Base-by-base conservation (phyloP, 306 rosid species). In the Vicia faba region DNA sequence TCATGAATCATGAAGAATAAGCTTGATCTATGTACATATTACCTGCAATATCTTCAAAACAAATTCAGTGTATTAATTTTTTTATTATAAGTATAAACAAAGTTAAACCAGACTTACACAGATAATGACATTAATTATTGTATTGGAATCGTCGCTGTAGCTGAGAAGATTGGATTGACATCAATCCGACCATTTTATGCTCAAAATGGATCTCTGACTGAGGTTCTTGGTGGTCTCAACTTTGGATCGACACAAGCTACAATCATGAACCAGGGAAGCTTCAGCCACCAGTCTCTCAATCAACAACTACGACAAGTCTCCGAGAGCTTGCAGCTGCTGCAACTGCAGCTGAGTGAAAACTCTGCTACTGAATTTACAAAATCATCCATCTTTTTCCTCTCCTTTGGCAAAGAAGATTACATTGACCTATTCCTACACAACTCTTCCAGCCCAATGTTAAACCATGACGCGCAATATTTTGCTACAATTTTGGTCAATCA, bases 161-260 rank as follows among this genome's bases (percentile, higher is more conserved):
- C 92, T 66, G 77, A 68, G 76, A 87, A 92, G 84, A 89, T 89
- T 68, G 89, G 86, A 16, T 50, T 87, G 64, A 78, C 80, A 44
- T 65, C 76, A 14, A 65, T 79, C 14, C 68, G 15, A 36, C 85
- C 98, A 56, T 81, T 84, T 68, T 87, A 92, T 71, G 44, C 54
- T 23, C 96, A 87, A 75, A 87, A 85, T 58, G 96, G 95, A 59
- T 81, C 98, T 59, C 23, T 84, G 20, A 69, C 65, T 61, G 87
- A 80, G 60, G 64, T 89, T 28, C 66, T 59, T 2, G 80, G 72
- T 25, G 98, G 98, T 50, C 75, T 89, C 50, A 92, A 84, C 75
- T 92, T 82, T 23, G 98, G 98, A 0, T 87, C 98, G 8, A 84
- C 96, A 55, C 91, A 84, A 40, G 95, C 98, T 66, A 87, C 84